phyloP scores from a whole-genome alignment of 2,329 filamentous ascomycete genomes.

The Apiospora phragmitis region DNA sequence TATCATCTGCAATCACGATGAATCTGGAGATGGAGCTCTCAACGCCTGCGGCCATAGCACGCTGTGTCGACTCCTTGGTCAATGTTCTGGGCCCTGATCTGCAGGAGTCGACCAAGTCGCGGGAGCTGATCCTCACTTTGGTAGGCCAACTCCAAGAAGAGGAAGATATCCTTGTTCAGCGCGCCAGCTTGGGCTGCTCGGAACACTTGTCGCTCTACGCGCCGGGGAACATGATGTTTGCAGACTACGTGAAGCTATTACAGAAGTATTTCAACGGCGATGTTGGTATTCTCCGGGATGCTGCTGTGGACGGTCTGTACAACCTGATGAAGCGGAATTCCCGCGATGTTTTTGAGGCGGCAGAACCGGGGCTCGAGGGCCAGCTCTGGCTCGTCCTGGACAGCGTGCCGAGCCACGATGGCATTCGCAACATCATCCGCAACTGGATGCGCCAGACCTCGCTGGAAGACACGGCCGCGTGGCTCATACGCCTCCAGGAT shows the following conservation, averaged over 20 bases:
- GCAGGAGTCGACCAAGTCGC: slow-evolving; percentile 87
- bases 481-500: slow-evolving; percentile 85
- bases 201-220: slow-evolving; percentile 94
- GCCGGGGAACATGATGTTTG: slow-evolving; percentile 81
- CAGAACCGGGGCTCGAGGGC: slow-evolving; percentile 79
- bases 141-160: slow-evolving; percentile 81
- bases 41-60: slow-evolving; percentile 78
- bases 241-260: slow-evolving; percentile 77
- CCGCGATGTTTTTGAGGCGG: slow-evolving; percentile 75
- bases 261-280: slow-evolving; percentile 76
- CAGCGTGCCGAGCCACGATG: slow-evolving; percentile 70
- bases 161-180: slow-evolving; percentile 67
- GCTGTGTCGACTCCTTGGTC: slow-evolving; percentile 91
- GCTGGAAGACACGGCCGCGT: slow-evolving; percentile 74
- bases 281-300: slow-evolving; percentile 69
- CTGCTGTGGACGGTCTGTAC: slow-evolving; percentile 84
- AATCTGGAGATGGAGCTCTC: slow-evolving; percentile 87
- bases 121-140: slow-evolving; percentile 86
- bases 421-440: slow-evolving; percentile 81
- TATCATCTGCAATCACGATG: slow-evolving; percentile 76
- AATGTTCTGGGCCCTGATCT: slow-evolving; percentile 95
- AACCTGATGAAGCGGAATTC: slow-evolving; percentile 95
- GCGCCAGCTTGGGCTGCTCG: slow-evolving; percentile 77
- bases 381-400: slow-evolving; percentile 91
- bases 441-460: slow-evolving; percentile 95